These are phyloP conservation scores for Aureobasidium subglaciale DNA, from an alignment of 2,329 filamentous ascomycete species.

Conservation along the genomic window DNA sequence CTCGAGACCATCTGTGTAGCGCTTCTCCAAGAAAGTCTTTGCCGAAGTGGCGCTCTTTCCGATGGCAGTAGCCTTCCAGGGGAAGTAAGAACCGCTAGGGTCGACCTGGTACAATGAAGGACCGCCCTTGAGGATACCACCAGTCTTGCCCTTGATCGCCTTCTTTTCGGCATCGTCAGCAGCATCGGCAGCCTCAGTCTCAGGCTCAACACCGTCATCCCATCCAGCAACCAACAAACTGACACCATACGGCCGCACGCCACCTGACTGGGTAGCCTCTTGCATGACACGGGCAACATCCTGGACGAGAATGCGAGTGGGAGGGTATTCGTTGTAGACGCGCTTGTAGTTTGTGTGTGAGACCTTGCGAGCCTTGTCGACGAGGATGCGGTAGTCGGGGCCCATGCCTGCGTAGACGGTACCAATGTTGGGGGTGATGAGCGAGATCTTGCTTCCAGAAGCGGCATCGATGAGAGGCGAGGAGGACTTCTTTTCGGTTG, in stretches of 20 bases:
- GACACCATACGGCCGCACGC: slow-evolving; percentile 94
- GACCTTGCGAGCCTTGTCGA: slow-evolving; percentile 96
- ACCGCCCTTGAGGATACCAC: slow-evolving; percentile 89
- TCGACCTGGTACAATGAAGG: slow-evolving; percentile 98
- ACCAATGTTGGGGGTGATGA: slow-evolving; percentile 97
- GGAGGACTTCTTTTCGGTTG: slow-evolving; percentile 98
- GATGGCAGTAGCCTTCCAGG: slow-evolving; percentile 98
- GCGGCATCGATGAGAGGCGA: slow-evolving; percentile 92
- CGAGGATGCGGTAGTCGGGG: slow-evolving; percentile 93
- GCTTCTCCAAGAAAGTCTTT: slow-evolving; percentile 98
- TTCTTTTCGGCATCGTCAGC: slow-evolving; percentile 54
- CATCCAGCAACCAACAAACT: slow-evolving; percentile 92
- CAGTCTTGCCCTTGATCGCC: slow-evolving; percentile 78
- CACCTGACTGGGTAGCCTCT: slow-evolving; percentile 95
- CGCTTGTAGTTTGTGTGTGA: slow-evolving; percentile 98
- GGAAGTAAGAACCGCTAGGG: slow-evolving; percentile 97
- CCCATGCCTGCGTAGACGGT: slow-evolving; percentile 99
- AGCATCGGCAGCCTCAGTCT: slow-evolving; percentile 56
- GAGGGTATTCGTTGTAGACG: slow-evolving; percentile 99
- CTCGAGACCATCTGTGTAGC: slow-evolving; percentile 95
- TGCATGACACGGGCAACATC: slow-evolving; percentile 98
- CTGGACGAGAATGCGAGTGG: slow-evolving; percentile 96
- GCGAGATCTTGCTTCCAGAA: slow-evolving; percentile 93
- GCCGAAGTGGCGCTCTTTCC: slow-evolving; percentile 97
- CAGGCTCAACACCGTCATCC: slow-evolving; percentile 93